phyloP scores from a whole-genome alignment of 2,329 filamentous ascomycete genomes.

The Madurella mycetomatis region DNA sequence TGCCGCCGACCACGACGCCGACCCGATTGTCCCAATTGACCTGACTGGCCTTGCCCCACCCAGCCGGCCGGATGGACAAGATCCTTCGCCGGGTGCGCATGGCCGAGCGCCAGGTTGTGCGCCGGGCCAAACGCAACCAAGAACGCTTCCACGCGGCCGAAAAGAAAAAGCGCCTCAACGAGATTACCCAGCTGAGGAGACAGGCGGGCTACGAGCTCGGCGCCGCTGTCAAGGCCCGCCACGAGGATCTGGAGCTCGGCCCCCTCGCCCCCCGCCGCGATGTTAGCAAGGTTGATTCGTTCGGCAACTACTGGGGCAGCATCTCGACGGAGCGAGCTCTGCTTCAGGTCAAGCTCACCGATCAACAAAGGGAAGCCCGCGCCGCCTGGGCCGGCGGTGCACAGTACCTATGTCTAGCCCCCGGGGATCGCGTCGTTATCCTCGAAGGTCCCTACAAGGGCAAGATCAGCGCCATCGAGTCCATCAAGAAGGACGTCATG shows the following conservation, averaged over 20 bases:
- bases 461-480: conserved; percentile 69
- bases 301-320: conserved; percentile 49
- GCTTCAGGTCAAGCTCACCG: conserved; percentile 32
- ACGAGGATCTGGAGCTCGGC: conserved; percentile 75
- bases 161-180: conserved; percentile 4
- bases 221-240: conserved; percentile 47
- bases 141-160: conserved; percentile 29
- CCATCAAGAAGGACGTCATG: conserved; percentile 51
- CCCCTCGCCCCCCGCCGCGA: conserved; percentile 74
- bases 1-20: conserved; percentile 1
- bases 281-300: conserved; percentile 54
- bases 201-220: conserved; percentile 26
- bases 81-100: conserved; percentile 61
- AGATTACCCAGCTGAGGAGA: conserved; percentile 1
- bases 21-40: conserved; percentile 3
- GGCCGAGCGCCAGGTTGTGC: conserved; percentile 60
- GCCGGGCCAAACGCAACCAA: conserved; percentile 36
- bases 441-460: conserved; percentile 74
- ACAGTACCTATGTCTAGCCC: conserved; percentile 57
- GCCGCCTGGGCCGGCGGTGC: conserved; percentile 53
- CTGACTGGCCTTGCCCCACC: conserved; percentile 7
- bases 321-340: conserved; percentile 24
- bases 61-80: conserved; percentile 58
- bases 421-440: conserved; percentile 77
- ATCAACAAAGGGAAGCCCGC: conserved; percentile 38